phyloP scores from a whole-genome alignment of 2,329 filamentous ascomycete genomes.

The Aspergillus japonicus region DNA sequence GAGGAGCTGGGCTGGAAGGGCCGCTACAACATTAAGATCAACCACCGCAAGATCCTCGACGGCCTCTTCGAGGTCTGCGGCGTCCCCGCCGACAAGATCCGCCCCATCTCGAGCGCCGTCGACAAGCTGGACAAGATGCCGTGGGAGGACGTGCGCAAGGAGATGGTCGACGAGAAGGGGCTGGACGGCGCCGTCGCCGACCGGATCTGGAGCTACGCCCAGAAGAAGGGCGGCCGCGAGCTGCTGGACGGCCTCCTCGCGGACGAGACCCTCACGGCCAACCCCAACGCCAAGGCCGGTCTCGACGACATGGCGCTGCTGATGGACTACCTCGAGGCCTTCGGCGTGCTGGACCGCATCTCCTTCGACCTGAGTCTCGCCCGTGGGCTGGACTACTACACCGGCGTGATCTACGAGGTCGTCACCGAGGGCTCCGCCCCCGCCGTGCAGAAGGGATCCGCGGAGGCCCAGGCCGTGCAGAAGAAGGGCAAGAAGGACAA shows the following conservation, averaged over 20 bases:
- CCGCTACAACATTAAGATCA: slow-evolving; percentile 84
- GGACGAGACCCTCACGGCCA: slow-evolving; percentile 67
- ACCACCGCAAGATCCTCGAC: slow-evolving; percentile 91
- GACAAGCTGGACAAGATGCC: slow-evolving; percentile 92
- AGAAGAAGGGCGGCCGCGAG: slow-evolving; percentile 71
- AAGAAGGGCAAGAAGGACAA: slow-evolving; percentile 46
- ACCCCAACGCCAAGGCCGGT: slow-evolving; percentile 74
- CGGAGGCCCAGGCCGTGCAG: slow-evolving; percentile 34
- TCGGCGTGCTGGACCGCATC: slow-evolving; percentile 68
- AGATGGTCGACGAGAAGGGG: slow-evolving; percentile 93
- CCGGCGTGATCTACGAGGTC: slow-evolving; percentile 86
- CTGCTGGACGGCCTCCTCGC: slow-evolving; percentile 68
- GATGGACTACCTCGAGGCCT: slow-evolving; percentile 77
- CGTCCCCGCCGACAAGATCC: slow-evolving; percentile 81
- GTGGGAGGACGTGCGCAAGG: slow-evolving; percentile 84
- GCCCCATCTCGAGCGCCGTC: slow-evolving; percentile 86
- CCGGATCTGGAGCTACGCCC: slow-evolving; percentile 82
- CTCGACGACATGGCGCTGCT: slow-evolving; percentile 77
- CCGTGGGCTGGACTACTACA: slow-evolving; percentile 82
- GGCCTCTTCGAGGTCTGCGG: slow-evolving; percentile 90
- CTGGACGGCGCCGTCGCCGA: slow-evolving; percentile 74
- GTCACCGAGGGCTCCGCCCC: slow-evolving; percentile 76
- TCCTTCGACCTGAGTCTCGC: slow-evolving; percentile 90
- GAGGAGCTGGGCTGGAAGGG: slow-evolving; percentile 72
- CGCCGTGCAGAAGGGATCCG: slow-evolving; percentile 42